These are phyloP conservation scores for Cyberlindnera saturnus DNA, from an alignment of 805 yeast species.

Conservation along the genomic window DNA sequence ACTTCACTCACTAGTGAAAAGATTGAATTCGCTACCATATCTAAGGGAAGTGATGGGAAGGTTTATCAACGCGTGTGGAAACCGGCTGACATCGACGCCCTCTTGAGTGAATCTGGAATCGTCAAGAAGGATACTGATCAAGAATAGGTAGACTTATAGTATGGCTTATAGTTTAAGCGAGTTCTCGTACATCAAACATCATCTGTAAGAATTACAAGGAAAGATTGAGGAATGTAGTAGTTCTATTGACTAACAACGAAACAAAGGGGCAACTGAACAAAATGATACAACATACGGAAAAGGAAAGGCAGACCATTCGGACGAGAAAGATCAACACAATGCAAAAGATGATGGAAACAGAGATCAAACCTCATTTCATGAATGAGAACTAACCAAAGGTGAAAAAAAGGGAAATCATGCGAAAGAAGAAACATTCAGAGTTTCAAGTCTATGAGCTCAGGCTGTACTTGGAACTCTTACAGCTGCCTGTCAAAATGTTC, in stretches of 20 bases:
- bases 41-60: slow-evolving; percentile 41
- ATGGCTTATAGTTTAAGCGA: no score
- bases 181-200: no score
- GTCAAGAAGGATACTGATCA: slow-evolving; percentile 48
- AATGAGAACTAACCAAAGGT: neutral
- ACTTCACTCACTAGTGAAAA: slow-evolving; percentile 82
- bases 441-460: neutral
- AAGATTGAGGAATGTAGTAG: neutral
- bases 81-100: slow-evolving; percentile 66
- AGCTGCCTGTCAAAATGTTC: slow-evolving; percentile 50
- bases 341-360: neutral
- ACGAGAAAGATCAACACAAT: neutral
- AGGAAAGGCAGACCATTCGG: no score
- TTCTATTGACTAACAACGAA: neutral
- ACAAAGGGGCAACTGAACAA: no score
- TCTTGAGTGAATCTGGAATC: slow-evolving; percentile 70
- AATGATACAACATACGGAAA: neutral
- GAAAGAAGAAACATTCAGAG: neutral
- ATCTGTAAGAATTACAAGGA: neutral
- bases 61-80: slow-evolving; percentile 70
- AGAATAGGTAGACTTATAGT: slow-evolving; percentile 1
- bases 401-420: neutral
- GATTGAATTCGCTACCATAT: slow-evolving; percentile 85
- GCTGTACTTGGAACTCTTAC: slow-evolving; percentile 28
- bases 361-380: neutral